Conservation (phyloP, 2,329 filamentous ascomycete species). For the Acarospora socialis region DNA sequence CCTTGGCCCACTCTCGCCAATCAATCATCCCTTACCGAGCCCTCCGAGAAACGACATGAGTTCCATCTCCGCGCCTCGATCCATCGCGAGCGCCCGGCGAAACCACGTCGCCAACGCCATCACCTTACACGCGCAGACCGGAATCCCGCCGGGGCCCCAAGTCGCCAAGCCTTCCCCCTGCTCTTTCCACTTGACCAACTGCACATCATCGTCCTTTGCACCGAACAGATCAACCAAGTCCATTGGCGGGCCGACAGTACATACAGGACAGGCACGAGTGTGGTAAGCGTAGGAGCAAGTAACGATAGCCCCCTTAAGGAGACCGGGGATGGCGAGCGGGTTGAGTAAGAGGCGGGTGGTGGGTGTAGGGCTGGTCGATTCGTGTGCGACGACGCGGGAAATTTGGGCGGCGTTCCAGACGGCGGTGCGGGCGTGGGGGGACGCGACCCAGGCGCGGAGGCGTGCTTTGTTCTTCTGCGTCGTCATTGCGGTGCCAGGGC, state of each 20-base stretch:
- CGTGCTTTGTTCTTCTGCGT: background rate
- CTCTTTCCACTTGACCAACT: slow-evolving; percentile 2
- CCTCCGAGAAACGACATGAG: background rate
- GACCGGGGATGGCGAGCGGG: slow-evolving; percentile 3
- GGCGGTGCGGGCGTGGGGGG: slow-evolving; percentile 3
- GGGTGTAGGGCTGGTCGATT: slow-evolving; percentile 2
- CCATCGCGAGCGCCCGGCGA: slow-evolving; percentile 1
- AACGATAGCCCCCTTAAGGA: slow-evolving; percentile 7
- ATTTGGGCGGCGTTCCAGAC: slow-evolving; percentile 8
- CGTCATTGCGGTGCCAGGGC: background rate
- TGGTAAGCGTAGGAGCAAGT: slow-evolving; percentile 4
- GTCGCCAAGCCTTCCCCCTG: background rate
- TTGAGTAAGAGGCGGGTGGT: slow-evolving; percentile 4
- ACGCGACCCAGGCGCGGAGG: slow-evolving; percentile 3
- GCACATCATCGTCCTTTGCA: slow-evolving; percentile 1
- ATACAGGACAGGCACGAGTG: slow-evolving; percentile 2
- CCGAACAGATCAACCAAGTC: slow-evolving; percentile 3
- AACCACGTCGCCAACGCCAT: slow-evolving; percentile 3
- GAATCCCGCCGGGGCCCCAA: background rate
- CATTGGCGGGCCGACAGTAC: slow-evolving; percentile 4
- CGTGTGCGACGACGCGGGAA: slow-evolving; percentile 1
- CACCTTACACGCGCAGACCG: slow-evolving; percentile 2
- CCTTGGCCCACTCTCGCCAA: no score
- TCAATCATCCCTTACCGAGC: no score
- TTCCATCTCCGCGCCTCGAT: slow-evolving; percentile 1